Conservation (phyloP, 768 basidiomycete species). For the Arthromyces matolae region DNA sequence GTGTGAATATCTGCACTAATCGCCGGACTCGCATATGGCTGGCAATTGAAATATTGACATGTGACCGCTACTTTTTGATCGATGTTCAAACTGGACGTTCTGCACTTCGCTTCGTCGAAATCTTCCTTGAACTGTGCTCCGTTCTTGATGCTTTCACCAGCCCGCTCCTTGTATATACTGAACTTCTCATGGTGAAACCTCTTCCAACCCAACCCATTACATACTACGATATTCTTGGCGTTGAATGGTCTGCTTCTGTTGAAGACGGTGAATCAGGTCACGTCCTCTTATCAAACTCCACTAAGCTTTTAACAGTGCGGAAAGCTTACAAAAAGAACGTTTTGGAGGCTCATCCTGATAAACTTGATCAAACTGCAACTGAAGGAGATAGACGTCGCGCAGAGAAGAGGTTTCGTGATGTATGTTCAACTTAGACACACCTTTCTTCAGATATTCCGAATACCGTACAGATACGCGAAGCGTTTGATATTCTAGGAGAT, state of each 20-base stretch:
- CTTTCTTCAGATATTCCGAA: constrained; percentile 6
- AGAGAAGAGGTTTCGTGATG: constrained; percentile 58
- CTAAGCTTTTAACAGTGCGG: constrained; percentile 40
- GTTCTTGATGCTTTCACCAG: constrained; percentile 11
- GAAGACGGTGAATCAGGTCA: constrained; percentile 44
- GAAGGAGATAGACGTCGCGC: constrained; percentile 50
- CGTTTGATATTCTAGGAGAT: constrained; percentile 59
- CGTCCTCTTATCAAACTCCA: background rate
- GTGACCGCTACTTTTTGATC: background rate
- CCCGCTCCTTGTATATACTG: background rate
- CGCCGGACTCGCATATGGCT: no score
- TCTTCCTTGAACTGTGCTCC: constrained; percentile 2
- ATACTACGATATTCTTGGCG: constrained; percentile 44
- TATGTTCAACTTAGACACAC: constrained; percentile 24
- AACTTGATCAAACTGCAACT: constrained; percentile 52
- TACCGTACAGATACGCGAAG: constrained; percentile 51
- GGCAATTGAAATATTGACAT: background rate
- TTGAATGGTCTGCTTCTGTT: constrained; percentile 39
- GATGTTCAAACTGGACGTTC: constrained; percentile 3
- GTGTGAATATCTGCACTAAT: no score
- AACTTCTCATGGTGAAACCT: constrained; percentile 11
- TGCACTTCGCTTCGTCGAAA: no score
- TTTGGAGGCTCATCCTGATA: constrained; percentile 72
- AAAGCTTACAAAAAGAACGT: constrained; percentile 65
- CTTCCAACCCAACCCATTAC: constrained; percentile 28